A percentile compares a stretch with the other conserved stretches of the same genome.
Conservation (phyloP, 345 rosid genomes). For the Physaria fendleri region DNA sequence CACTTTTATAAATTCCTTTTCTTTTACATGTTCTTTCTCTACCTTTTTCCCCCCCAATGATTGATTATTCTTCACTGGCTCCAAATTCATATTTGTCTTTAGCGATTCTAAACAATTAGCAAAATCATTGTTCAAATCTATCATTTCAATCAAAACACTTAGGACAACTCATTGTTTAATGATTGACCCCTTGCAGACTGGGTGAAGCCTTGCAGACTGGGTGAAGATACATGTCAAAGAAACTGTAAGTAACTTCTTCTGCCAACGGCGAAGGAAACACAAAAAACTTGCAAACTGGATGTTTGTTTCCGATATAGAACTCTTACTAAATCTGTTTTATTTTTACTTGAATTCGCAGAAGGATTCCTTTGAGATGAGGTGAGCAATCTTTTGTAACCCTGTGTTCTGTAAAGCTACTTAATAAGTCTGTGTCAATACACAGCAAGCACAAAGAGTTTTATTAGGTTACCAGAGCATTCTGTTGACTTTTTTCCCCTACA, state of each 20-base stretch:
- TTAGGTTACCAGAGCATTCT: neutral
- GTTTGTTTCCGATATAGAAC: constrained; percentile 6
- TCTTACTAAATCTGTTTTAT: constrained; percentile 20
- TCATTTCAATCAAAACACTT: no score
- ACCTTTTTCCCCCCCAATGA: no score
- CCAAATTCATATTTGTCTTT: no score
- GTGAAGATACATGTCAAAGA: constrained; percentile 85
- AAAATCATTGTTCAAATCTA: no score
- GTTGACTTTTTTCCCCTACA: neutral
- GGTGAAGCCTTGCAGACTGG: no score
- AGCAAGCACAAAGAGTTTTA: neutral
- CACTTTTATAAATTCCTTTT: no score
- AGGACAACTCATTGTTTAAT: no score
- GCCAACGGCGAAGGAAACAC: neutral
- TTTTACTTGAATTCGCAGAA: constrained; percentile 36
- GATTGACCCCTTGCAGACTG: constrained; percentile 68
- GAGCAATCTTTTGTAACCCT: constrained; percentile 11
- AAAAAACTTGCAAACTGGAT: neutral
- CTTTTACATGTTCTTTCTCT: no score
- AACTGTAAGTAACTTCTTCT: constrained; percentile 43
- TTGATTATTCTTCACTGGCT: no score
- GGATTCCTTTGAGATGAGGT: constrained; percentile 84
- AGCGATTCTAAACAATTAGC: no score
- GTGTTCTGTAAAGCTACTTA: constrained; percentile 7
- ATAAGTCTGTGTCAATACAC: neutral